Base-by-base conservation (phyloP, 1,284 basidiomycete genomes). In the Cystobasidium sp. region DNA sequence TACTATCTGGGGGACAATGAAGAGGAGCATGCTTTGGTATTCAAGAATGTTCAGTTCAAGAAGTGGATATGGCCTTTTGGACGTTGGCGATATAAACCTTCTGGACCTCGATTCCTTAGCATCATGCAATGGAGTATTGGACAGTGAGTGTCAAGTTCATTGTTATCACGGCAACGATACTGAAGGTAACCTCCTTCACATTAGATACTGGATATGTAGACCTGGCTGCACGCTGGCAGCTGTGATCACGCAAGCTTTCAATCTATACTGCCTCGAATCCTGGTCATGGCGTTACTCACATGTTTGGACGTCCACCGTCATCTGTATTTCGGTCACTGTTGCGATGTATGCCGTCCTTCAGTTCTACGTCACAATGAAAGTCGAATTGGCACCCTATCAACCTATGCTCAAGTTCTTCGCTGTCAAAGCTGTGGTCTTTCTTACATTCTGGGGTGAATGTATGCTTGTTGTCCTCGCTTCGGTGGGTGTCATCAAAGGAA, bases 111-210 rank as follows among this genome's bases (percentile, higher is more conserved):
- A 77, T 91, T 91, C 79, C 81, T 92, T 47, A 90, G 91, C 80
- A 81, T 90, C 61, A 90, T 90, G 88, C 92, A 91, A 82, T 90
- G 90, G 87, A 88, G 87, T 20, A 87, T 92, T 10, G 83, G 91
- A n/a, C 91, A 93, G 79, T 92, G 92, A 78, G 90, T 89, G 81
- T 86, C 91, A 62, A 81, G 90, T 37, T 22, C 39, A n/a, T 20
- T 20, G 18, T 20, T 39, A 7, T 43, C 6, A 2, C 12, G 18
- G 22, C 12, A 20, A 16, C 12, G 14, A 7, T 51, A 10, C 18
- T 12, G 37, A 12, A 71, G 12, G 12, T 43, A n/a, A 8, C 2
- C 22, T 41, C 31, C n/a, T 47, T 7, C 61, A 7, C 31, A 47
- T 10, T n/a, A 65, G 59, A 47, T 71, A 66, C 44, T 74, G 56